Conservation (phyloP, 2,329 filamentous ascomycete genomes). For the Thelonectria discophora region DNA sequence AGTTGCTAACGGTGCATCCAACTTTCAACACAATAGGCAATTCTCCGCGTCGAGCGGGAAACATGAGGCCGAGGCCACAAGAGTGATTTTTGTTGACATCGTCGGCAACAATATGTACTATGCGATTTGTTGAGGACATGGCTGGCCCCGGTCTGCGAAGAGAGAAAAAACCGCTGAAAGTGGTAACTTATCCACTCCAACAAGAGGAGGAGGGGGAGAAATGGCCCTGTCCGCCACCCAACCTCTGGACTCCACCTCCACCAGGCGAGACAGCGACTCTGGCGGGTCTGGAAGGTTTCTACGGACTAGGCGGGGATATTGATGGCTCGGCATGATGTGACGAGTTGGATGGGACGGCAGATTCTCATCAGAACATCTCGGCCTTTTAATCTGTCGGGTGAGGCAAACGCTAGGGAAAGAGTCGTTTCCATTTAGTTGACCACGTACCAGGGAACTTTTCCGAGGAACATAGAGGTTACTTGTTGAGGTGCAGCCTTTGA, state of each 20-base stretch:
- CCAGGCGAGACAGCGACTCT: slow-evolving; percentile 13
- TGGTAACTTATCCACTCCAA: slow-evolving; percentile 2
- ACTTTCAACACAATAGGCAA: slow-evolving; percentile 3
- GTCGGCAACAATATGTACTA: not conserved
- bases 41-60: slow-evolving; percentile 11
- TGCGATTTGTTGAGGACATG: slow-evolving; percentile 6
- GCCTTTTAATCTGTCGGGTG: not conserved
- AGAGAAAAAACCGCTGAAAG: not conserved
- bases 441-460: slow-evolving; percentile 6
- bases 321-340: slow-evolving; percentile 14
- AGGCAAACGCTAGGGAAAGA: slow-evolving; percentile 9
- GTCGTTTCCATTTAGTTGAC: slow-evolving; percentile 7
- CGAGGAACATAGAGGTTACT: not conserved
- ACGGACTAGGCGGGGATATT: slow-evolving; percentile 2
- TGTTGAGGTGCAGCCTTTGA: not conserved
- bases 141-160: not conserved
- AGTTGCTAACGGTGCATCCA: slow-evolving; percentile 1
- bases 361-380: slow-evolving; percentile 6
- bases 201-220: slow-evolving; percentile 7
- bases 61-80: slow-evolving; percentile 14
- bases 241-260: slow-evolving; percentile 5
- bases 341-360: slow-evolving; percentile 20
- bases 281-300: slow-evolving; percentile 24
- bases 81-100: slow-evolving; percentile 9
- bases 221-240: slow-evolving; percentile 13